Base-by-base conservation (phyloP, 495 filamentous ascomycete species). In the Staphylotrichum longicolle region DNA sequence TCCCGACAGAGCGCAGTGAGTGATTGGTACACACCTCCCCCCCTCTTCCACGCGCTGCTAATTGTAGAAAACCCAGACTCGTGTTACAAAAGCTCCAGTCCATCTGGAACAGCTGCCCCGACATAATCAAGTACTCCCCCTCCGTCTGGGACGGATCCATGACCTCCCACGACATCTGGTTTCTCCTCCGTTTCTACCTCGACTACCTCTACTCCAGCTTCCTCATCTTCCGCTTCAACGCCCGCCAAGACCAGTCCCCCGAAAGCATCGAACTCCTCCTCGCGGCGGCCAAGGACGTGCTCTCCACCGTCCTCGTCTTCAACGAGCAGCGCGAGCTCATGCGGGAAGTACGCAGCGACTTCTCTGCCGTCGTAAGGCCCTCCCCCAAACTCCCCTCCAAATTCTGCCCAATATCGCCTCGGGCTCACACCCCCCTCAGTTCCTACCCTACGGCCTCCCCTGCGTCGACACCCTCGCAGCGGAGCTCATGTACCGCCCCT, bases 191-290 rank as follows among this genome's bases (percentile, higher is more conserved):
- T 1, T 61, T 61, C 34, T 54, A 61, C 33, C 48, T 61, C n/a
- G 58, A 61, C 41, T 61, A 61, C 40, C 48, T 61, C 12, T 61
- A 54, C 49, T 61, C 58, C 49, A 61, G 44, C 4, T 61, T 61
- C 41, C 49, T 61, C 5, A 15, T 47, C 4, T 54, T 47, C 37
- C 58, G 58, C 27, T 61, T 54, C 58, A 61, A 61, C 11, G 49
- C 58, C 33, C 58, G 58, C 35, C 49, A 61, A 5, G 41, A 54
- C 58, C 58, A 61, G 5, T 61, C 58, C 20, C 41, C 14, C 3
- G 58, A 54, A 39, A 49, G 33, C 34, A 12, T 54, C 5, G 6
- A 53, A 42, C n/a, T 47, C 14, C 49, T 54, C 20, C 48, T 61
- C 9, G 47, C 27, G 12, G 50, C 58, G 9, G 58, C 58, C 41